Base-by-base conservation (phyloP, 441 rosid species). In the Geranium incanum region DNA sequence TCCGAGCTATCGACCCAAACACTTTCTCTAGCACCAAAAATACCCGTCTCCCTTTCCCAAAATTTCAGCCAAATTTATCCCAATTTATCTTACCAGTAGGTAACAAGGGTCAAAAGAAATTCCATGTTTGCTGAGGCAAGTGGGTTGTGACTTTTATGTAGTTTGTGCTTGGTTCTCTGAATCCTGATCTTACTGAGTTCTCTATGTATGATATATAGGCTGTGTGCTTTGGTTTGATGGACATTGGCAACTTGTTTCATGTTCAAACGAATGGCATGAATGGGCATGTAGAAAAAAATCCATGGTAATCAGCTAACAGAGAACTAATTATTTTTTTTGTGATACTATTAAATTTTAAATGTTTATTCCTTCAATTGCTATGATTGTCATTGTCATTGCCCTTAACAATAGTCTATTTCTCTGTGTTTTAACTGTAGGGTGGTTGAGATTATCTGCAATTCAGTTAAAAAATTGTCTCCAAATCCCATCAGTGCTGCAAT, bases 201-300 rank as follows among this genome's bases (percentile, higher is more conserved):
- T 69, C n/a, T 70, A 57, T 64, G 71, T 70, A 52, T 73, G 70
- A 43, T 74, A 62, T 81, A 76, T 79, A 95, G 99, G 92, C 82
- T 48, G 81, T 91, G 55, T 78, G 97, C 77, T 88, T 88, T 82
- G 79, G 90, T 70, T 77, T 95, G 81, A 86, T 89, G 89, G 81
- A 86, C 74, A 78, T 84, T 77, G 86, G 85, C 76, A 83, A 82
- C 81, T 68, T 82, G 71, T 84, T 83, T 55, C 75, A 81, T 82
- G 79, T 62, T 74, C 86, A 84, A 33, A 77, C 73, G 39, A 73
- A 86, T 76, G 80, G 75, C 69, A 72, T 76, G 72, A 78, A 77
- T 76, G 78, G 75, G 50, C 84, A 79, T 75, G 73, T 81, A 71
- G 89, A 85, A 81, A 85, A 83, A 77, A 86, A 83, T 80, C 78